Conservation (phyloP, 148 eudicot species). For the Beta vulgaris region DNA sequence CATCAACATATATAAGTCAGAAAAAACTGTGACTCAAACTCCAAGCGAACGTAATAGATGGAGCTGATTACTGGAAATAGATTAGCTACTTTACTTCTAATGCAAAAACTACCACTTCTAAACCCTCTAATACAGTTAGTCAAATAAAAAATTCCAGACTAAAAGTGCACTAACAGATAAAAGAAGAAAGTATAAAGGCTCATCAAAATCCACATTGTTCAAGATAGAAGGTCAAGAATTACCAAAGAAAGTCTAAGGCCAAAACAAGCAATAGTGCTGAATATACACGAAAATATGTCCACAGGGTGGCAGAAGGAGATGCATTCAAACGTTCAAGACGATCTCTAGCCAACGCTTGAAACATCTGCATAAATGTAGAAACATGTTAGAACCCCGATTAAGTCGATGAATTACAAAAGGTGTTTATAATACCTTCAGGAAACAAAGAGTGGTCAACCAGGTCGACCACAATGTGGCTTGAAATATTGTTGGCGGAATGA, state of each 20-base stretch:
- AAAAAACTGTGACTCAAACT: not conserved
- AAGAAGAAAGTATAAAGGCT: not conserved
- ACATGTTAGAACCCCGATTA: slow-evolving; percentile 1
- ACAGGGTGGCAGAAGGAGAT: slow-evolving; percentile 90
- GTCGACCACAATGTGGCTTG: slow-evolving; percentile 79
- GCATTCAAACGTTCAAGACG: slow-evolving; percentile 98
- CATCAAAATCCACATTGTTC: not conserved
- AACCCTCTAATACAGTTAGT: not conserved
- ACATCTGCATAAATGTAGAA: slow-evolving; percentile 59
- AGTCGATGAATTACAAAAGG: slow-evolving; percentile 13
- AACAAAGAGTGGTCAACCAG: slow-evolving; percentile 81
- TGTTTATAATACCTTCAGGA: slow-evolving; percentile 60
- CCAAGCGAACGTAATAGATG: not conserved
- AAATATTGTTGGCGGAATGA: slow-evolving; percentile 79
- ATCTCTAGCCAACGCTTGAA: slow-evolving; percentile 98
- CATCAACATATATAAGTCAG: too few species aligned
- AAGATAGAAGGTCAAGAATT: slow-evolving; percentile 24
- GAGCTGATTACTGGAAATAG: not conserved
- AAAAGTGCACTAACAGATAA: not conserved
- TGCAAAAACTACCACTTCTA: not conserved
- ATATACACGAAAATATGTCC: slow-evolving; percentile 95
- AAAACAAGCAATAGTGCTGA: slow-evolving; percentile 78
- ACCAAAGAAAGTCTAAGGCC: slow-evolving; percentile 77
- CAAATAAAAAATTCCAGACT: not conserved
- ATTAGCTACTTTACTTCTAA: not conserved